Base-by-base conservation (phyloP, 495 filamentous ascomycete species). In the Neurospora sp. region DNA sequence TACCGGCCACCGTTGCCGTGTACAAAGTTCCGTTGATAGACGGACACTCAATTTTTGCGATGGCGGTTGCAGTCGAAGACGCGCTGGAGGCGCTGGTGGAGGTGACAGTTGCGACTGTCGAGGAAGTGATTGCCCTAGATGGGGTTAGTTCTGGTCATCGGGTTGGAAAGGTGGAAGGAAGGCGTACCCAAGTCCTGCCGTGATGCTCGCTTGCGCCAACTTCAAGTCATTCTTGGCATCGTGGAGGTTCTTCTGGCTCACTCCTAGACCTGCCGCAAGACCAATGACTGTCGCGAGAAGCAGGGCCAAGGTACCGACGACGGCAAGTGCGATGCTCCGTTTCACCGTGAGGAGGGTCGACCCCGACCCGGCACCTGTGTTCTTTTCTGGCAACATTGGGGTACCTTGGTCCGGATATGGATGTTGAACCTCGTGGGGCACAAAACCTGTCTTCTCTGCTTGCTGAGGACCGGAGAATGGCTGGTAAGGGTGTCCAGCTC, bases 1-100 rank as follows among this genome's bases (percentile, higher is more conserved):
- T 65, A 37, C 53, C 27, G 8, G 38, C n/a, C 31, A 40, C 72
- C 6, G 68, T 37, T 8, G 76, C 45, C 0, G 78, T 77, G 72
- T 79, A 80, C 31, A 77, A 72, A 8, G 80, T 83, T 59, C 80
- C 77, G 74, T 83, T 83, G 71, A 78, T 74, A 2, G 68, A 59
- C 3, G 82, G 82, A 72, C 78, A 78, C 35, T 77, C 70, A 59
- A 74, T 65, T 38, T 72, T 18, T 18, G 70, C 22, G 12, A 65
- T 72, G 53, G 59, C 44, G 38, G 68, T 40, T 2, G 73, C 40
- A 37, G 75, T 70, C 1, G 74, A 37, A 8, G 78, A 61, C 39
- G 71, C 9, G 9, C 71, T 39, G 27, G 72, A 14, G 2, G 69
- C 14, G 18, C n/a, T 53, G 27, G 73, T 31, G 0, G 74, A 69